Conservation (phyloP, 495 filamentous ascomycete species). For the Lasiosphaeria miniovina region DNA sequence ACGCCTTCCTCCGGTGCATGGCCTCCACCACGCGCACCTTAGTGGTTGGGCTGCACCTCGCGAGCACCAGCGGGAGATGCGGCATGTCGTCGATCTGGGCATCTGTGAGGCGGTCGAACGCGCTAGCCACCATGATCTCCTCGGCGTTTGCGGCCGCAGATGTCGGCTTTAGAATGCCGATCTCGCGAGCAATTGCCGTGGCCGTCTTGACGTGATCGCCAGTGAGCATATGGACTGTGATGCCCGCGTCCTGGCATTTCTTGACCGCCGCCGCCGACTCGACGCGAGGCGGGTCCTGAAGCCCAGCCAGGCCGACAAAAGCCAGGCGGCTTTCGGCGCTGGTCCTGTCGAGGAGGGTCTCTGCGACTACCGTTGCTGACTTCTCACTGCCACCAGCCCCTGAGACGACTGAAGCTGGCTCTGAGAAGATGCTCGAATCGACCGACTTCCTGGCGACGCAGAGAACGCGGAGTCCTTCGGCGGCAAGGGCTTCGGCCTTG, state of each 20-base stretch:
- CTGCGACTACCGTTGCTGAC: constrained; percentile 9
- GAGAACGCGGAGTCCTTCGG: constrained; percentile 73
- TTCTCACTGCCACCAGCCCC: constrained; percentile 13
- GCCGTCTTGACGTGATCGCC: constrained; percentile 75
- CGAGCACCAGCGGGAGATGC: constrained; percentile 60
- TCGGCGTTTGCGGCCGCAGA: constrained; percentile 35
- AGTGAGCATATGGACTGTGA: constrained; percentile 80
- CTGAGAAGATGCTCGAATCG: constrained; percentile 5
- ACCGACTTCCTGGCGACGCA: constrained; percentile 60
- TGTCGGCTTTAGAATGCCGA: constrained; percentile 63
- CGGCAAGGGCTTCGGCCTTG: constrained; percentile 61
- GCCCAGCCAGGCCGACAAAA: constrained; percentile 62
- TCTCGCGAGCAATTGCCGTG: constrained; percentile 68
- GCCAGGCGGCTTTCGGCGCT: constrained; percentile 52
- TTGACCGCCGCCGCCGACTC: constrained; percentile 63
- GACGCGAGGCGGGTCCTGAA: constrained; percentile 69
- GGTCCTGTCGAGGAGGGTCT: constrained; percentile 8
- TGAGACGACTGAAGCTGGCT: constrained; percentile 4
- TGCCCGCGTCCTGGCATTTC: constrained; percentile 65
- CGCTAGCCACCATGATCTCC: constrained; percentile 57
- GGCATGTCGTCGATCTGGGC: constrained; percentile 55
- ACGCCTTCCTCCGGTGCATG: constrained; percentile 60
- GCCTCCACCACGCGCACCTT: constrained; percentile 68
- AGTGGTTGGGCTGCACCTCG: constrained; percentile 61
- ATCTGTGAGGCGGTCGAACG: constrained; percentile 59